Percentiles rank a stretch among this genome's conserved stretches.
Conservation (phyloP, 2,329 filamentous ascomycete species). For the Fusarium verticillioides region DNA sequence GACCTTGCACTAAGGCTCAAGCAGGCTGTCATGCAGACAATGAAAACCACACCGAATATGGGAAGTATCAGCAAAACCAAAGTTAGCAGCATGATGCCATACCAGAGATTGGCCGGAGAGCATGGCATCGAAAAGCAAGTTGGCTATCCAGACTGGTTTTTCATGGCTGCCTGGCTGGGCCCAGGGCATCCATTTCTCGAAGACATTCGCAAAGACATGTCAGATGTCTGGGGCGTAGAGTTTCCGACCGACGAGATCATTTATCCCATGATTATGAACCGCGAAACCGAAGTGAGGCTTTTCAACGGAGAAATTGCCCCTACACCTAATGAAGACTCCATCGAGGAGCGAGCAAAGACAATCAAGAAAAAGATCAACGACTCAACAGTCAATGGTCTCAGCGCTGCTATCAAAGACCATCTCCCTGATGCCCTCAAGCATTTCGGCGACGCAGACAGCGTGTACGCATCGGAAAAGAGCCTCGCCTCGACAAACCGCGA, state of each 20-base stretch:
- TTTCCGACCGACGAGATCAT: accelerated
- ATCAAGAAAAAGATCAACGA: background rate
- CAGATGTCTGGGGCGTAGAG: accelerated
- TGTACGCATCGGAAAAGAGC: accelerated
- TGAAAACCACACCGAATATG: background rate
- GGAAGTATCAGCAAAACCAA: background rate
- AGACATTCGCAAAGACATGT: background rate
- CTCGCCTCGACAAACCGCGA: accelerated
- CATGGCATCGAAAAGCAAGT: accelerated
- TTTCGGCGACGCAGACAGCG: too few relatives aligned
- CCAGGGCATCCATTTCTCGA: accelerated
- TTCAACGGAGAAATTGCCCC: background rate
- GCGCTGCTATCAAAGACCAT: background rate
- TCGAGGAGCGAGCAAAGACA: background rate
- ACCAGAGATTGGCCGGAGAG: accelerated
- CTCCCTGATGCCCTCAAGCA: accelerated
- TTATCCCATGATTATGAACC: accelerated
- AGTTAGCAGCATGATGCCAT: background rate
- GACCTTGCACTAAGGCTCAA: background rate
- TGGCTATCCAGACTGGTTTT: accelerated
- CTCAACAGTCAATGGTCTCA: accelerated
- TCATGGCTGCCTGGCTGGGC: accelerated
- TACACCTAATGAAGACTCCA: accelerated
- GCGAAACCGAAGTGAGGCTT: accelerated
- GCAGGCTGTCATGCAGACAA: accelerated